Evolutionary conservation across 345 rosid genomes (phyloP).

Genomic region (Aquilaria sinensis): DNA sequence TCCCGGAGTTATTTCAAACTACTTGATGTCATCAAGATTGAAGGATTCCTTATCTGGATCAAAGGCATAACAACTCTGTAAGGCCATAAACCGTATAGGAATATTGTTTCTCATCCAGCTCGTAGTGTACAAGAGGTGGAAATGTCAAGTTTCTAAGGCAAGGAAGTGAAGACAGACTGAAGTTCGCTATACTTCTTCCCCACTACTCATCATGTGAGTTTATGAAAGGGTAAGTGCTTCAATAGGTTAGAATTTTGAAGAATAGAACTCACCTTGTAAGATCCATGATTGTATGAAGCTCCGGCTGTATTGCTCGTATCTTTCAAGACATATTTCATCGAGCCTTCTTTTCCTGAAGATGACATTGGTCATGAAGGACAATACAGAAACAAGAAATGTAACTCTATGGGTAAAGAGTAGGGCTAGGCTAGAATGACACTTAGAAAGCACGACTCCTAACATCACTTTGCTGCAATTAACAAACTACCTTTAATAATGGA

Average conservation of each 20-base stretch:
- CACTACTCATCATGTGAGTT: too few relatives aligned
- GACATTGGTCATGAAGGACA: not conserved
- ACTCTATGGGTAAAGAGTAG: not conserved
- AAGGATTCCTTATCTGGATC: too few relatives aligned
- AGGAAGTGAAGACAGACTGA: too few relatives aligned
- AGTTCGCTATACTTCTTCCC: too few relatives aligned
- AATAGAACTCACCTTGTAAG: conserved; percentile 56
- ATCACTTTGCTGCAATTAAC: too few relatives aligned
- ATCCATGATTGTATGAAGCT: conserved; percentile 84
- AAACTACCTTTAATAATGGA: not conserved
- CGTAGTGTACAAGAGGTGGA: too few relatives aligned
- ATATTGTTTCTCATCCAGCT: too few relatives aligned
- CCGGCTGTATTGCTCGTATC: conserved; percentile 87
- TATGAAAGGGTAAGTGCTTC: not conserved
- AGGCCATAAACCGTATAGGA: too few relatives aligned
- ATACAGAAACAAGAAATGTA: not conserved
- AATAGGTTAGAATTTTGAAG: conserved; percentile 7
- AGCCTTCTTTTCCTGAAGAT: conserved; percentile 68
- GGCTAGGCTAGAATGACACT: not conserved
- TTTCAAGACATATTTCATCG: conserved; percentile 87
- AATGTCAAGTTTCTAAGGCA: too few relatives aligned
- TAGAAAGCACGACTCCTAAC: not conserved
- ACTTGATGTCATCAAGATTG: too few relatives aligned
- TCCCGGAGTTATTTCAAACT: too few relatives aligned
- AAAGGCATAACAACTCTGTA: too few relatives aligned